Evolutionary conservation across 129 eudicot species (phyloP), one percentile per base, ranked within the genome.

Genomic region (Lactuca sativa): DNA sequence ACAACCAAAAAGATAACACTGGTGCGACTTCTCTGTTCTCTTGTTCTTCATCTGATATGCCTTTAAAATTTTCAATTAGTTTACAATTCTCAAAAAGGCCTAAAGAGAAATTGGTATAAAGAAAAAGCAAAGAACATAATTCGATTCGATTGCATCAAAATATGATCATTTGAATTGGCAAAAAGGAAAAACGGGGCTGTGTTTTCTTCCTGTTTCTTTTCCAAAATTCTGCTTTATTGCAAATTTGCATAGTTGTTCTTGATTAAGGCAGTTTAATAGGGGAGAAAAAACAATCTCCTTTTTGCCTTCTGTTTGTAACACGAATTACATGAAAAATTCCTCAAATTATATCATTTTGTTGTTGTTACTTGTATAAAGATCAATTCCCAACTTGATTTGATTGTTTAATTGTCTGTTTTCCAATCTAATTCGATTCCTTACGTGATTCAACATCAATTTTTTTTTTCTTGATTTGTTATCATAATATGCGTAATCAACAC

Each of bases 71-170:
- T 64, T 38, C 18, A 60, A 30, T 76, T 59, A 62, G 62, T 59
- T 70, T 73, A 31, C 33, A 67, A 49, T 14, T 55, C 55, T 25
- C 72, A 62, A 16, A 61, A 47, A 41, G 44, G 40, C 40, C 21
- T 9, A 62, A 51, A 68, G 44, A 60, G 70, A 68, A 76, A 53
- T 76, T 61, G 75, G 75, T 71, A 58, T 78, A 51, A 64, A 74
- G 81, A 21, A 38, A 66, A 73, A 30, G 69, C 58, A 73, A 66
- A 73, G 61, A 74, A 60, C 44, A 54, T 63, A 66, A 66, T 76
- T 75, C 77, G 70, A 76, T 79, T 82, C 70, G 18, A 49, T 83
- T 89, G 90, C 69, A 83, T 85, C 77, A 77, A 70, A 69, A 76
- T 47, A 32, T 53, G 36, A 69, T 69, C 76, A 61, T 53, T 77